Evolutionary conservation across 2,329 filamentous ascomycete species (phyloP), one percentile per base, ranked within the genome.

Genomic region (Colletotrichum siamense): DNA sequence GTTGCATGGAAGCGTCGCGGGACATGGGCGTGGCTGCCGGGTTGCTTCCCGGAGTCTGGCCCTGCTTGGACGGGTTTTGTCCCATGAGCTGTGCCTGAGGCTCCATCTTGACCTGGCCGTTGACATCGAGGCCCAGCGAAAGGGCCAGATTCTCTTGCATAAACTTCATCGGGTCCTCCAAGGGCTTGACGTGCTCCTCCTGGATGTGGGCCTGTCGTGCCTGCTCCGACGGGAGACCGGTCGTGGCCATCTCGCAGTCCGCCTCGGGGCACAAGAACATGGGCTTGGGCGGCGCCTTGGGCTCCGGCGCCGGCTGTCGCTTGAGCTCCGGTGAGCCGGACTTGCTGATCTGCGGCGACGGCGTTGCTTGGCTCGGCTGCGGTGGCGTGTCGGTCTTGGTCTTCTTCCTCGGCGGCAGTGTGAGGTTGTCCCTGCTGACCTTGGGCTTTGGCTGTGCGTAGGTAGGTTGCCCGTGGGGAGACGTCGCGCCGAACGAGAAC

Each of bases 101-200:
- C 7, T 82, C 79, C 70, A 83, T 83, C 80, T 86, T 87, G 9
- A 81, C 59, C 8, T 83, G 86, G 30, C 89, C 91, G 67, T 92
- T 86, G 8, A 83, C 75, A 79, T 91, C 89, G n/a, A 92, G 80
- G 6, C 89, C 90, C 4, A 93, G 81, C 0, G 85, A 83, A 16
- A 85, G 78, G 1, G 88, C 87, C 39, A 93, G 80, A 63, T 86
- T 88, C 67, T 92, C 90, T 66, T 85, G 80, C 18, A 86, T 83
- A 79, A 89, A 94, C 78, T 89, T 89, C 72, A 87, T 59, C 4
- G 92, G 91, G 75, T 93, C 84, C 77, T 91, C 85, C 57, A 85
- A 83, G 8, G 91, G 91, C 80, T 88, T 89, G 26, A 87, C 83
- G 78, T 94, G 92, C 80, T 93, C 91, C 73, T 93, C 89, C n/a